These are phyloP conservation scores for Apophysomyces trapeziformis DNA, from an alignment of 371 early-diverging fungal genomes.

Conservation along the genomic window DNA sequence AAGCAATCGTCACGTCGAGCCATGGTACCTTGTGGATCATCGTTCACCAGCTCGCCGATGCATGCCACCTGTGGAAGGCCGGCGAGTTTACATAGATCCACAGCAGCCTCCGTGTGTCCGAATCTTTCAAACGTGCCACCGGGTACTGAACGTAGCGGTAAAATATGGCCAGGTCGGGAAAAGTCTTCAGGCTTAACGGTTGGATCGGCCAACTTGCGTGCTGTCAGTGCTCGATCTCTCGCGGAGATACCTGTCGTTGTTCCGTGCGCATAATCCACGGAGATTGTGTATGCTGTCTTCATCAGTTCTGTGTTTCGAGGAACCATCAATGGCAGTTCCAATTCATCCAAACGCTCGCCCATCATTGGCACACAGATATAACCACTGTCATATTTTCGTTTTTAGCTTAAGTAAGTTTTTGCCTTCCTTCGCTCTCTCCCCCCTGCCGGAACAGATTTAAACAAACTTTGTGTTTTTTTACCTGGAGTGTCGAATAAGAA, in stretches of 20 bases:
- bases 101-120: slow-evolving; percentile 95
- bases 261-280: slow-evolving; percentile 83
- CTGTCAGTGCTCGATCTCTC: slow-evolving; percentile 85
- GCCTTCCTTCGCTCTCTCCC: too few species aligned
- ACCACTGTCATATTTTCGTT: slow-evolving; percentile 61
- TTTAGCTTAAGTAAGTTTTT: too few species aligned
- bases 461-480: slow-evolving; percentile 32
- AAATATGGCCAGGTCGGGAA: slow-evolving; percentile 91
- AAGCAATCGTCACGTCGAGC: slow-evolving; percentile 92
- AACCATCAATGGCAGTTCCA: slow-evolving; percentile 94
- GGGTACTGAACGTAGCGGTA: slow-evolving; percentile 84
- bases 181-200: slow-evolving; percentile 73
- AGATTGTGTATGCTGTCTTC: slow-evolving; percentile 93
- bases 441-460: neutral
- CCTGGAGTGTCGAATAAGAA: slow-evolving; percentile 91
- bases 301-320: slow-evolving; percentile 84
- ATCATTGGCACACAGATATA: slow-evolving; percentile 89
- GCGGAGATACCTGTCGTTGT: slow-evolving; percentile 97
- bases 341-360: slow-evolving; percentile 75
- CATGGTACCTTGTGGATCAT: slow-evolving; percentile 78
- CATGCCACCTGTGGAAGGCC: slow-evolving; percentile 84
- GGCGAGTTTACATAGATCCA: slow-evolving; percentile 89
- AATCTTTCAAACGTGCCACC: slow-evolving; percentile 83
- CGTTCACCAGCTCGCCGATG: slow-evolving; percentile 91
- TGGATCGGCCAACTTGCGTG: slow-evolving; percentile 77